Evolutionary conservation across 73 alveolate species (phyloP).

Genomic region (Stentor coeruleus): DNA sequence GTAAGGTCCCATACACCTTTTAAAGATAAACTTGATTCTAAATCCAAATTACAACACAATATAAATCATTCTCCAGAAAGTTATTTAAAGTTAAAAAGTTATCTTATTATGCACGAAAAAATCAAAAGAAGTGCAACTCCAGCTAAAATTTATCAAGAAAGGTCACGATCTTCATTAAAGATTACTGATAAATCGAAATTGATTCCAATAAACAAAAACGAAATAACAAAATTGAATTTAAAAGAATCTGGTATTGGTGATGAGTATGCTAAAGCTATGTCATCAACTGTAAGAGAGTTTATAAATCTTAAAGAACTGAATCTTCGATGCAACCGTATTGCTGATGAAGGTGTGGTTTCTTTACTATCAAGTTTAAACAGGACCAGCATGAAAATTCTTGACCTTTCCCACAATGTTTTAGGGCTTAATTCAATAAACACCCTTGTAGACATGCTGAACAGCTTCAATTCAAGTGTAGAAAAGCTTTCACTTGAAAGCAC

Average conservation of each 20-base stretch:
- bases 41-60: too few species aligned
- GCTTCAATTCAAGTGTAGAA: not conserved
- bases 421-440: not conserved
- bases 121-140: not conserved
- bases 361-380: constrained; percentile 1
- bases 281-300: not conserved
- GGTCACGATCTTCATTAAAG: too few species aligned
- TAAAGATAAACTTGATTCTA: too few species aligned
- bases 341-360: constrained; percentile 14
- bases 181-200: not conserved
- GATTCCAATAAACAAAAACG: not conserved
- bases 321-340: not conserved
- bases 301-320: constrained; percentile 13
- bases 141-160: too few species aligned
- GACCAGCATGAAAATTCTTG: not conserved
- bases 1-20: too few species aligned
- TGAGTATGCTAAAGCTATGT: constrained; percentile 15
- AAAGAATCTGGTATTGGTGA: constrained; percentile 20
- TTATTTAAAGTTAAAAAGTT: not conserved
- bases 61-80: not conserved
- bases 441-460: not conserved
- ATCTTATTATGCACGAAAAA: not conserved
- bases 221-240: not conserved
- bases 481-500: not conserved
- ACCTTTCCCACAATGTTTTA: not conserved